These are phyloP conservation scores for Sporothrix phasma DNA, from an alignment of 2,329 filamentous ascomycete species.

Conservation along the genomic window DNA sequence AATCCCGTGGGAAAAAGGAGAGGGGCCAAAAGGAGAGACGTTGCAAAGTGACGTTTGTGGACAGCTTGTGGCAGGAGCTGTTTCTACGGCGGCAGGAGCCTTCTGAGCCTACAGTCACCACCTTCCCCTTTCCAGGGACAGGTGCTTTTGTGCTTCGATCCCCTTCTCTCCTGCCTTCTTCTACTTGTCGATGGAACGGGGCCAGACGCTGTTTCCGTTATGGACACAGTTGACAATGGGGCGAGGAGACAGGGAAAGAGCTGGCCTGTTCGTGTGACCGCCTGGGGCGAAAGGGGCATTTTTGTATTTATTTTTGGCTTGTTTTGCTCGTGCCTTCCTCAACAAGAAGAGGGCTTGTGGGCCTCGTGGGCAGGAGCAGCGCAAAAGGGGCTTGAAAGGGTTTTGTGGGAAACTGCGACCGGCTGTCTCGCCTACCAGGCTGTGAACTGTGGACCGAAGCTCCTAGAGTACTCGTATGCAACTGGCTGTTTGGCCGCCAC, in stretches of 20 bases:
- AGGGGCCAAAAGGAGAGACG: conserved; percentile 4
- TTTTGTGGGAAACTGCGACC: conserved; percentile 3
- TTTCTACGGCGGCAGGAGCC: neutral
- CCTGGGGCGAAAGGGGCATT: neutral
- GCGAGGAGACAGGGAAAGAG: neutral
- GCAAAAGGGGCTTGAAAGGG: neutral
- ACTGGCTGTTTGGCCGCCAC: neutral
- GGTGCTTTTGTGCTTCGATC: neutral
- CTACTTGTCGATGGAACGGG: neutral
- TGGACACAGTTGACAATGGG: conserved; percentile 6
- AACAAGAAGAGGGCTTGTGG: conserved; percentile 3
- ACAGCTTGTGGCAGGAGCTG: conserved; percentile 2
- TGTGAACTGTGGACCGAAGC: neutral
- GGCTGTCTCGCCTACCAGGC: too few relatives aligned
- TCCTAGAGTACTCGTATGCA: neutral
- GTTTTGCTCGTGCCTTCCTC: conserved; percentile 3
- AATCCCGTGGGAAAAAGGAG: neutral
- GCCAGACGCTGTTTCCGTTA: neutral
- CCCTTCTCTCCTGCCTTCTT: neutral
- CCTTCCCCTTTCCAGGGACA: neutral
- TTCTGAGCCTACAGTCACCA: neutral
- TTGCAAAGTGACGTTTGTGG: conserved; percentile 7
- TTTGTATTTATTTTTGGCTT: conserved; percentile 1
- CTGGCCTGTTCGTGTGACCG: neutral
- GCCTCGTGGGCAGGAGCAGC: neutral